Percentiles rank a stretch among this genome's conserved stretches.
Evolutionary conservation across 257 asterid species (phyloP).

Genomic region (Striga asiatica): DNA sequence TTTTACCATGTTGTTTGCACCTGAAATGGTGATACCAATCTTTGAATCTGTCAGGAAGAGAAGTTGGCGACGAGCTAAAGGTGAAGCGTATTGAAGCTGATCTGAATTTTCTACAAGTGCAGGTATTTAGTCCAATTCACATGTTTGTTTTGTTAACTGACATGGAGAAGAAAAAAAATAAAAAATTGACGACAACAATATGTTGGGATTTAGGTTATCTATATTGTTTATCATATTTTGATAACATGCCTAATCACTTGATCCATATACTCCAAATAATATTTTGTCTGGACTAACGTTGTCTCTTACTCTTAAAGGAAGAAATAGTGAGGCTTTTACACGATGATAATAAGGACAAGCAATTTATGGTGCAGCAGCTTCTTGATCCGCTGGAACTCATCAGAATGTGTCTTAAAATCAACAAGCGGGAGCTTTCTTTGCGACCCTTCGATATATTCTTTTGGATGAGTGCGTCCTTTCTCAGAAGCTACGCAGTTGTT

Average conservation of each 20-base stretch:
- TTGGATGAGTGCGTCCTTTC: conserved; percentile 76
- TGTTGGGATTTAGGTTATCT: too few species aligned
- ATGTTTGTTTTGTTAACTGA: not conserved
- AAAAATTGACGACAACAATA: too few species aligned
- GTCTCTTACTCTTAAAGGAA: conserved; percentile 56
- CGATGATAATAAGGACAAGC: conserved; percentile 45
- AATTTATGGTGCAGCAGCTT: conserved; percentile 37
- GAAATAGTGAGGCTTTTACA: conserved; percentile 41
- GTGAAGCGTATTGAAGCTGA: conserved; percentile 87
- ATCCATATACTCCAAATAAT: too few species aligned
- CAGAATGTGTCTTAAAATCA: conserved; percentile 56
- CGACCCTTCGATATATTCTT: conserved; percentile 75
- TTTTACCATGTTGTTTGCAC: conserved; percentile 9
- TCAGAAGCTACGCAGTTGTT: conserved; percentile 51
- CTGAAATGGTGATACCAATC: conserved; percentile 11
- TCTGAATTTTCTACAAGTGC: conserved; percentile 56
- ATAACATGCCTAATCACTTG: too few species aligned
- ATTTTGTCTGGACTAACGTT: conserved; percentile 5
- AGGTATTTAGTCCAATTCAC: conserved; percentile 46
- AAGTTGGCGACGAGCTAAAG: conserved; percentile 40
- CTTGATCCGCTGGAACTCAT: conserved; percentile 76
- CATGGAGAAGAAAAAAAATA: too few species aligned
- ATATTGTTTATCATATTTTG: not conserved
- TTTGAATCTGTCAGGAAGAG: conserved; percentile 40
- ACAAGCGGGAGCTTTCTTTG: conserved; percentile 42